A percentile compares a stretch with the other conserved stretches of the same genome.
Evolutionary conservation across 441 rosid species (phyloP).

Genomic region (Geranium incanum): DNA sequence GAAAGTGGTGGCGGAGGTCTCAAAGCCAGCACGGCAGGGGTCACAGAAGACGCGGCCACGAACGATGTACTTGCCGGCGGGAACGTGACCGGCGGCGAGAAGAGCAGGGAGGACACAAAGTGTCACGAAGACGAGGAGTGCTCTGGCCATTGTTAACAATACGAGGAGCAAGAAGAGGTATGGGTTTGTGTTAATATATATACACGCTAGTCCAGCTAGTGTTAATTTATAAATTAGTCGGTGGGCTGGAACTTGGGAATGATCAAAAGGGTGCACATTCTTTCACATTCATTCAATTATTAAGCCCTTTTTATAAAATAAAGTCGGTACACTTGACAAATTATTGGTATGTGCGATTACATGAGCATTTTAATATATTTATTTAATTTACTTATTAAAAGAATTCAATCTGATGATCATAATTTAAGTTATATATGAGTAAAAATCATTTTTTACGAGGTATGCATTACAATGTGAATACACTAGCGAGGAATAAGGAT

Average conservation of each 20-base stretch:
- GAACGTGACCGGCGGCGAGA: neutral
- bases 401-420: too few species aligned
- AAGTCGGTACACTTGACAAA: too few species aligned
- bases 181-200: neutral
- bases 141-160: neutral
- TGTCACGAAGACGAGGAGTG: neutral
- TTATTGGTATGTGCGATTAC: too few species aligned
- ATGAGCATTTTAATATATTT: too few species aligned
- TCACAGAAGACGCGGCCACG: neutral
- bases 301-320: too few species aligned
- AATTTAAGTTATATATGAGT: too few species aligned
- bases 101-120: neutral
- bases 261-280: neutral
- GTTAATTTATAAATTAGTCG: neutral
- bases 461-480: too few species aligned
- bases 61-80: neutral
- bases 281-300: neutral
- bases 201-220: too few species aligned
- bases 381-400: too few species aligned
- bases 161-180: neutral
- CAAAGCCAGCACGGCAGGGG: neutral
- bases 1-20: slow-evolving; percentile 7
- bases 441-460: too few species aligned
- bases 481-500: neutral
- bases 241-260: neutral